These are phyloP conservation scores for Austroboletus olivaceoglutinosus DNA, from an alignment of 1,284 basidiomycete genomes.

Conservation along the genomic window DNA sequence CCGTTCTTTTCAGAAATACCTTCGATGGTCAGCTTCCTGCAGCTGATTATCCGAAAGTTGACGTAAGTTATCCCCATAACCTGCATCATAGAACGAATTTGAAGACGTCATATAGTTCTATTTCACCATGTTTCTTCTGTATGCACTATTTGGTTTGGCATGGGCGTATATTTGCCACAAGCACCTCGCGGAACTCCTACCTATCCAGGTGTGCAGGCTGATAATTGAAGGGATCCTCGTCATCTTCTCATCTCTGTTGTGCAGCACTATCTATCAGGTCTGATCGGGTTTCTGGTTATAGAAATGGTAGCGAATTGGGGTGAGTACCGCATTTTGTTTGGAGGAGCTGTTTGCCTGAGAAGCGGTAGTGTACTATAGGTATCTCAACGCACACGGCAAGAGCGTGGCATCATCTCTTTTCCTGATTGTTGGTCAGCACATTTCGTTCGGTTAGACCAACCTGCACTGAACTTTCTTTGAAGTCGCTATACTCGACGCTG, in stretches of 20 bases:
- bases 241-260: slow-evolving; percentile 9
- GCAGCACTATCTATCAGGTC: slow-evolving; percentile 92
- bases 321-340: slow-evolving; percentile 30
- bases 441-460: neutral
- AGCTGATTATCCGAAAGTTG: slow-evolving; percentile 97
- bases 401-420: slow-evolving; percentile 76
- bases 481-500: slow-evolving; percentile 92
- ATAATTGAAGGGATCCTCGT: neutral
- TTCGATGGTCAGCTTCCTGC: slow-evolving; percentile 91
- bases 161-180: slow-evolving; percentile 89
- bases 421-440: slow-evolving; percentile 72
- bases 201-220: slow-evolving; percentile 64
- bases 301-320: slow-evolving; percentile 94
- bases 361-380: slow-evolving; percentile 73
- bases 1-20: slow-evolving; percentile 83
- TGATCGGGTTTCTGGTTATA: slow-evolving; percentile 84
- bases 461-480: slow-evolving; percentile 9
- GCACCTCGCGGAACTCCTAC: slow-evolving; percentile 80
- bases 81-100: slow-evolving; percentile 1
- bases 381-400: slow-evolving; percentile 85
- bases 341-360: slow-evolving; percentile 1
- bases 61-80: slow-evolving; percentile 50
- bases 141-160: slow-evolving; percentile 60
- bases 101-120: slow-evolving; percentile 68
- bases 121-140: slow-evolving; percentile 77